Evolutionary conservation across 257 asterid species (phyloP).

Genomic region (Galeopsis tetrahit): DNA sequence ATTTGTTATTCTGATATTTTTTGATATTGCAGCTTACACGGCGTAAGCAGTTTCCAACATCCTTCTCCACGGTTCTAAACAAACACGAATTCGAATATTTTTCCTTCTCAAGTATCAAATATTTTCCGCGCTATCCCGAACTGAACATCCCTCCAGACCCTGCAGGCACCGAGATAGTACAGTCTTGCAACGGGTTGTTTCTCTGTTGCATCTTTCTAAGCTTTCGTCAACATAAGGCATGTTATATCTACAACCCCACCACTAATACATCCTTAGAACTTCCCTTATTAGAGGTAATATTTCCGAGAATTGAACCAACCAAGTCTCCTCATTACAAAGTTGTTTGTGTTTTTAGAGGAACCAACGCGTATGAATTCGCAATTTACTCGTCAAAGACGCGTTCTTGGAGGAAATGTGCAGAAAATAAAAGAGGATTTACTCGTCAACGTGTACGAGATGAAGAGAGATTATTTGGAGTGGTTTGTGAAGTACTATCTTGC

Average conservation of each 20-base stretch:
- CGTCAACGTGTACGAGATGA: no score
- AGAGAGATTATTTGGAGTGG: no score
- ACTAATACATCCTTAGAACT: neutral
- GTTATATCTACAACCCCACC: neutral
- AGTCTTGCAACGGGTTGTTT: neutral
- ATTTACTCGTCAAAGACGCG: neutral
- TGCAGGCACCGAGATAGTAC: neutral
- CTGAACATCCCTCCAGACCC: neutral
- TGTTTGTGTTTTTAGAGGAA: neutral
- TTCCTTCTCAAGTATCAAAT: neutral
- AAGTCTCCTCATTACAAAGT: neutral
- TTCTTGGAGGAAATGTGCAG: neutral
- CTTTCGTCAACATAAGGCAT: neutral
- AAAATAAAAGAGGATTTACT: no score
- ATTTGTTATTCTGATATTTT: no score
- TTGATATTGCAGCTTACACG: no score
- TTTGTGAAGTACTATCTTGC: no score
- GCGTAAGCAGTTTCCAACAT: no score
- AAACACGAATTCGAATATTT: neutral
- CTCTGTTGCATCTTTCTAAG: neutral
- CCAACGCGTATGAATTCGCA: neutral
- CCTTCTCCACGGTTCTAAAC: no score
- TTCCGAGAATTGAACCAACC: neutral
- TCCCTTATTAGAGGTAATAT: neutral
- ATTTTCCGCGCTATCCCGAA: neutral